Evolutionary conservation across 257 asterid genomes (phyloP), one percentile per base, ranked within the genome.

Genomic region (Ocimum tenuiflorum): DNA sequence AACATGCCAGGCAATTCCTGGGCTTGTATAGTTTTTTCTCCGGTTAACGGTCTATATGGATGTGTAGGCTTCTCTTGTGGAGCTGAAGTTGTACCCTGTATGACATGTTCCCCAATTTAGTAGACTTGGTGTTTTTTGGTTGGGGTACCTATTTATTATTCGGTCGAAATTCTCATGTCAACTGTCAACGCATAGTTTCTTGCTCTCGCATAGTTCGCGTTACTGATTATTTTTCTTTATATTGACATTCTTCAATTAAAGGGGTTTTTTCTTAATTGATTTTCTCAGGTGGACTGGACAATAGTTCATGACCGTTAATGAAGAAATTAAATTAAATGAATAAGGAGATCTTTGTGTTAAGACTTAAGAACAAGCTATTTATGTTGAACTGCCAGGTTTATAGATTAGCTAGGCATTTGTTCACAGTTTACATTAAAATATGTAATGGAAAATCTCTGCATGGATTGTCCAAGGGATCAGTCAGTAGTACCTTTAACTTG

Each of bases 381-480:
- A 5, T 24, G 17, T 13, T 42, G 18, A 41, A 13, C 50, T 42
- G 24, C 23, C 24, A 22, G 12, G 41, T 60, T 42, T 42, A 60
- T 60, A 23, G 67, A 60, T 60, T 60, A 42, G 42, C 53, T 22
- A 24, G 24, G 43, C 51, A 60, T 14, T 60, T 13, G n/a, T 42
- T n/a, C 31, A 23, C n/a, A 13, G 4, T 1, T 6, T 39, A 41
- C 18, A 14, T 9, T 11, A 60, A 13, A n/a, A 19, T n/a, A 20
- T 20, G 36, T 19, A 60, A 23, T 12, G 35, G 22, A 39, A 22
- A 41, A 6, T 41, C 33, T 41, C 8, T 42, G 41, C 1, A 11
- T 8, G n/a, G 27, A 8, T 55, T 33, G 60, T 54, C 33, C 8
- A 14, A 33, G 9, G 3, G 10, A 27, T 62, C 9, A 13, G 29